Percentiles rank a stretch among this genome's conserved stretches.
Evolutionary conservation across 2,329 filamentous ascomycete species (phyloP).

Genomic region (Graphilbum fragrans): DNA sequence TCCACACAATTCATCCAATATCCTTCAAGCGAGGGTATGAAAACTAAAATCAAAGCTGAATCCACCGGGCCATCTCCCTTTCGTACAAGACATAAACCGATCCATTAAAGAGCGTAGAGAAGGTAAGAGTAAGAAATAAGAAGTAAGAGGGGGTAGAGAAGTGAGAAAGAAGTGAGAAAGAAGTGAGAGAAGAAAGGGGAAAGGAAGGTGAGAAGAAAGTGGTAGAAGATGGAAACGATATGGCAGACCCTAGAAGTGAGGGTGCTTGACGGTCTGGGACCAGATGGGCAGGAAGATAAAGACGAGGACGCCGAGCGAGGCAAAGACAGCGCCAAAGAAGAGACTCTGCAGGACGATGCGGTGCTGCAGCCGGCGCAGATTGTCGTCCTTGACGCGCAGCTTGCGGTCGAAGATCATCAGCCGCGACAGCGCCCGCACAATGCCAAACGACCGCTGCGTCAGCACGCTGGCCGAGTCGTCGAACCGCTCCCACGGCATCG

Average conservation of each 20-base stretch:
- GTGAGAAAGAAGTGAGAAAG: too few species aligned
- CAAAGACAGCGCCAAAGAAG: constrained; percentile 23
- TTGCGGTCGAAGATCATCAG: constrained; percentile 36
- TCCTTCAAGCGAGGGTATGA: too few species aligned
- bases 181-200: neutral
- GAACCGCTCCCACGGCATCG: constrained; percentile 34
- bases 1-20: too few species aligned
- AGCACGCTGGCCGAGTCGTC: constrained; percentile 20
- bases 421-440: constrained; percentile 20
- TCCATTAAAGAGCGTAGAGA: too few species aligned
- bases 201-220: neutral
- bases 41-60: too few species aligned
- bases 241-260: neutral
- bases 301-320: constrained; percentile 21
- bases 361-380: constrained; percentile 28
- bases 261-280: constrained; percentile 15
- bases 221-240: neutral
- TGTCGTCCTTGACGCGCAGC: constrained; percentile 28
- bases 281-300: constrained; percentile 33
- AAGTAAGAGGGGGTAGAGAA: too few species aligned
- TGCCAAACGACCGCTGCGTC: constrained; percentile 12
- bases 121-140: too few species aligned
- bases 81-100: too few species aligned
- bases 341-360: constrained; percentile 31
- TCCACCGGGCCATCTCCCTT: too few species aligned